Base-by-base conservation (phyloP, 139 green algal species). In the Tetradesmus lagerheimii region DNA sequence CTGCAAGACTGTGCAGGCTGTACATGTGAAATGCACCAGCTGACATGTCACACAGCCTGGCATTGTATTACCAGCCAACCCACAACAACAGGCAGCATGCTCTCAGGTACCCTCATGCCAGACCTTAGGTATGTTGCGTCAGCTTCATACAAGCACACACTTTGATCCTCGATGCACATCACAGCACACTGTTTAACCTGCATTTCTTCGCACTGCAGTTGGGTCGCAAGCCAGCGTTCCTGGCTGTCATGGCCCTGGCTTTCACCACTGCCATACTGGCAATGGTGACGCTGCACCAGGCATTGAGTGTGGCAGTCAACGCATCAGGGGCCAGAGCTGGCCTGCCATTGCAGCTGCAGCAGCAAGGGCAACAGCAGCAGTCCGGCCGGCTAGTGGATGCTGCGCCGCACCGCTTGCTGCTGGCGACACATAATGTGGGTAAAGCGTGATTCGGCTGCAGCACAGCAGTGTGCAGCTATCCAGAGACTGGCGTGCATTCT, bases 371-470 rank as follows among this genome's bases (percentile, higher is more conserved):
- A 12, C 79, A 25, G 27, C 50, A 38, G 41, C 79, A 25, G 8
- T 37, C 39, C 27, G 57, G 57, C 23, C n/a, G 57, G 57, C 57
- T 85, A 1, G 20, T 47, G 4, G 31, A 86, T 2, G 39, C 47
- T 20, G 80, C 47, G 29, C 86, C 81, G 76, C 86, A 81, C 47
- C 37, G 79, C 2, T 86, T 97, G 29, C 53, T 97, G 78, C 90
- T 97, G 35, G 93, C 94, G 9, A 95, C 86, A 34, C 93, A 97
- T 75, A 93, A 93, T 43, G 94, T 97, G 95, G 62, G 86, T 90
- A n/a, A n/a, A n/a, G n/a, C n/a, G n/a, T n/a, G n/a, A n/a, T n/a
- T n/a, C n/a, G n/a, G n/a, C n/a, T n/a, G 20, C 89, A 89, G 15
- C 62, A 91, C 23, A 92, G 71, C 14, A 71, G 93, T 77, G 39